Base-by-base conservation (phyloP, 2,329 filamentous ascomycete genomes). In the Neopestalotiopsis rosae region DNA sequence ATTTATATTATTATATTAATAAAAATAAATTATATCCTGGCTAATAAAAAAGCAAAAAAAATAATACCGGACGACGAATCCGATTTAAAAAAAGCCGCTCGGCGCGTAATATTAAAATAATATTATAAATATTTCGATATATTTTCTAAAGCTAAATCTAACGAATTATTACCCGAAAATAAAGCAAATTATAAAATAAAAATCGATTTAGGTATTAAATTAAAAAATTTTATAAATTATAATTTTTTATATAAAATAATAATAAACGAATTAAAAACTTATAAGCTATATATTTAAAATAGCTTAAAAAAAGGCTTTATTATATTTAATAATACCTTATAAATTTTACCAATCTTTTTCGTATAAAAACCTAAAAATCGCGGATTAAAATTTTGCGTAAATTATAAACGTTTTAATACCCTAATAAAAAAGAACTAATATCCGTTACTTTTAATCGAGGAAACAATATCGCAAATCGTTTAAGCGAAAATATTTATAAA, bases 401-500 rank as follows among this genome's bases (percentile, higher is more conserved):
- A 69, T 65, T 69, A 67, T 42, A 32, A 32, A 17, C 57, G 65
- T 32, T 59, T 69, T 42, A 67, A 65, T 20, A 9, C 28, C 1
- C 17, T 68, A 30, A 68, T 30, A 14, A 45, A 40, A 24, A 69
- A 67, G 20, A 17, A 65, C n/a, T 1, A 2, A 42, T 67, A 58
- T 10, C n/a, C 30, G 12, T 65, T 69, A 56, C 2, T 7, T 3
- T 67, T 69, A 61, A 65, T 68, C 2, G 49, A 69, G 17, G 30
- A 65, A 61, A 38, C 58, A 14, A 45, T 65, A 52, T 14, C 5
- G 2, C n/a, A 24, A 34, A 56, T 69, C 24, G 61, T 34, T 32
- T 58, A 68, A 42, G 24, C 14, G 2, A 67, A 69, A 59, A 57
- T 63, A 7, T 69, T 67, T 67, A 69, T 42, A 9, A 65, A 67